Evolutionary conservation across 345 rosid genomes (phyloP).

Genomic region (Corymbia maculata): DNA sequence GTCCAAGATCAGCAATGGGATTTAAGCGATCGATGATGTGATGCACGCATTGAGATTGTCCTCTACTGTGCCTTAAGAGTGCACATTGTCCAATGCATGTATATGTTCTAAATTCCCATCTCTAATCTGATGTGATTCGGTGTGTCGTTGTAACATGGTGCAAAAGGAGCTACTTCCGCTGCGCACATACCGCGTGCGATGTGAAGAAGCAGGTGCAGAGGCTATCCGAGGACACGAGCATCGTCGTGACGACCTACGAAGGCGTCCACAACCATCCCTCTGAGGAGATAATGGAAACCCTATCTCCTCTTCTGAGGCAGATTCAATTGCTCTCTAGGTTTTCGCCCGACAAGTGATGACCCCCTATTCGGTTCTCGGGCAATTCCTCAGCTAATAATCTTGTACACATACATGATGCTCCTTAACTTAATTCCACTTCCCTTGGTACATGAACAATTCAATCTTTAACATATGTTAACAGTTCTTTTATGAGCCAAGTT

Average conservation of each 20-base stretch:
- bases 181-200: slow-evolving; percentile 18
- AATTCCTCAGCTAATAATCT: background rate
- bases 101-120: no score
- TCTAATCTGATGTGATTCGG: background rate
- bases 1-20: background rate
- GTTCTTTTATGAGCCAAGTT: background rate
- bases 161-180: slow-evolving; percentile 18
- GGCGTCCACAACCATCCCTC: slow-evolving; percentile 20
- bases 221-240: slow-evolving; percentile 17
- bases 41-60: background rate
- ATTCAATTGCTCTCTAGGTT: slow-evolving; percentile 18
- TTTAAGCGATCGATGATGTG: background rate
- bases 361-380: background rate
- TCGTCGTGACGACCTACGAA: slow-evolving; percentile 25
- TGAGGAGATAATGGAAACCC: slow-evolving; percentile 23
- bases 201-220: slow-evolving; percentile 32
- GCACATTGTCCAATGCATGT: background rate
- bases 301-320: slow-evolving; percentile 20
- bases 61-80: background rate
- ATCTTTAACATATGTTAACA: background rate
- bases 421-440: background rate
- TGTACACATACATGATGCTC: background rate
- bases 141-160: background rate
- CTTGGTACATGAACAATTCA: background rate
- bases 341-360: background rate